phyloP scores from a whole-genome alignment of 768 basidiomycete species.

The Mycena pura region DNA sequence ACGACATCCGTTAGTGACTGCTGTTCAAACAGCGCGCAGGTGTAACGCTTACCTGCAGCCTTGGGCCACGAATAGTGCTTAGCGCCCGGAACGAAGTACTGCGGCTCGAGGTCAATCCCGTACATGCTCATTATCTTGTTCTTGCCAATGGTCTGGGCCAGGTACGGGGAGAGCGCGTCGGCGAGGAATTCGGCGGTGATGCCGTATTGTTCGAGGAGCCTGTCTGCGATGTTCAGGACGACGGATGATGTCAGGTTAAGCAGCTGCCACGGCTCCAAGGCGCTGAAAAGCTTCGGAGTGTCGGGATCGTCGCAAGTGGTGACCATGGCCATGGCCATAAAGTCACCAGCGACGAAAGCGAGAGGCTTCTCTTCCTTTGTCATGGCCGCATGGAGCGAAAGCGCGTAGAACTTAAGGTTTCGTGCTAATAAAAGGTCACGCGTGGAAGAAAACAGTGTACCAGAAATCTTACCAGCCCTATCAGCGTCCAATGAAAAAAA shows the following conservation, averaged over 20 bases:
- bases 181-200: constrained; percentile 40
- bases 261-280: constrained; percentile 45
- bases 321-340: constrained; percentile 37
- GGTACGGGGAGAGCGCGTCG: constrained; percentile 36
- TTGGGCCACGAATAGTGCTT: constrained; percentile 59
- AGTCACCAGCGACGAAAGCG: constrained; percentile 37
- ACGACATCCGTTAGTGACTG: constrained; percentile 30
- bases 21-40: no score
- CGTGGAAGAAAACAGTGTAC: no score
- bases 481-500: no score
- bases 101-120: constrained; percentile 29
- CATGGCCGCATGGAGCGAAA: constrained; percentile 45
- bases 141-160: constrained; percentile 46
- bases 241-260: constrained; percentile 43
- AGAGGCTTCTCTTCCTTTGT: constrained; percentile 34
- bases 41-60: constrained; percentile 43
- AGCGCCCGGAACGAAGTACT: constrained; percentile 38
- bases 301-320: not conserved
- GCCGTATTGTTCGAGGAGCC: constrained; percentile 39
- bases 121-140: constrained; percentile 35
- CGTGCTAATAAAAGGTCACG: constrained; percentile 49
- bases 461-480: no score
- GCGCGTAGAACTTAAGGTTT: constrained; percentile 54
- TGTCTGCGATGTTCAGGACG: constrained; percentile 42
- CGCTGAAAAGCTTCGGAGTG: constrained; percentile 30